Percentiles rank a stretch among this genome's conserved stretches.
Evolutionary conservation across 371 early-diverging fungal genomes (phyloP).

Genomic region (Mortierella sp.): DNA sequence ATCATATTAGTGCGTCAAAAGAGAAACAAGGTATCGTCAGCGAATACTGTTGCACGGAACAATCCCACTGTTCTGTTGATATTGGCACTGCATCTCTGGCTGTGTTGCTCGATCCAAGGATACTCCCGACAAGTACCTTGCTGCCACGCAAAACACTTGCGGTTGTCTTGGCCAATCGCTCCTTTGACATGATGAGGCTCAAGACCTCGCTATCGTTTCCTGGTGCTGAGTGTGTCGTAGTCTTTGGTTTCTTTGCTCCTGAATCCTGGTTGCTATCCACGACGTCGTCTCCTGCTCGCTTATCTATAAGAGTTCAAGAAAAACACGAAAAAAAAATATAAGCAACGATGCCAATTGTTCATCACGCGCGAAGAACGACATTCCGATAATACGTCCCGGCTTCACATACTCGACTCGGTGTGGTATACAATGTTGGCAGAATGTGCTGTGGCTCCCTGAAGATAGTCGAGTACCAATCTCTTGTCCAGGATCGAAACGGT

Average conservation of each 20-base stretch:
- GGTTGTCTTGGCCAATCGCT: slow-evolving; percentile 62
- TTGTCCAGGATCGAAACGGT: slow-evolving; percentile 83
- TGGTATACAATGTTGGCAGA: slow-evolving; percentile 62
- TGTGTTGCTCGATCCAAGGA: neutral
- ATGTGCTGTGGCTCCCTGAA: slow-evolving; percentile 76
- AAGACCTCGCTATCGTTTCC: slow-evolving; percentile 60
- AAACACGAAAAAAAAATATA: neutral
- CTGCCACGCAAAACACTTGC: slow-evolving; percentile 62
- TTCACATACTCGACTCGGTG: slow-evolving; percentile 43
- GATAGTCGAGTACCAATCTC: slow-evolving; percentile 77
- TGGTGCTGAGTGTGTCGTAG: slow-evolving; percentile 39
- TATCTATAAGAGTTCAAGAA: slow-evolving; percentile 22
- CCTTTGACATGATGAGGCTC: slow-evolving; percentile 59
- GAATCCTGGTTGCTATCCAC: slow-evolving; percentile 50
- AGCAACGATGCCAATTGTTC: neutral
- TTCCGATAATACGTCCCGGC: neutral
- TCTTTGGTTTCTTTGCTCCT: slow-evolving; percentile 57
- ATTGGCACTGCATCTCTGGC: too few species aligned
- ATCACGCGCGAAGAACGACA: neutral
- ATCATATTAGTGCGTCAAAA: neutral
- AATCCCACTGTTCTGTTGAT: neutral
- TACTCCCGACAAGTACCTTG: slow-evolving; percentile 46
- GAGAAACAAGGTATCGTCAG: neutral
- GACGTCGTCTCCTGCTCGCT: slow-evolving; percentile 60
- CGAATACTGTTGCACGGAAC: neutral